Evolutionary conservation across 2,329 filamentous ascomycete genomes (phyloP), one percentile per base, ranked within the genome.

Genomic region (Rhynchosporium graminicola): DNA sequence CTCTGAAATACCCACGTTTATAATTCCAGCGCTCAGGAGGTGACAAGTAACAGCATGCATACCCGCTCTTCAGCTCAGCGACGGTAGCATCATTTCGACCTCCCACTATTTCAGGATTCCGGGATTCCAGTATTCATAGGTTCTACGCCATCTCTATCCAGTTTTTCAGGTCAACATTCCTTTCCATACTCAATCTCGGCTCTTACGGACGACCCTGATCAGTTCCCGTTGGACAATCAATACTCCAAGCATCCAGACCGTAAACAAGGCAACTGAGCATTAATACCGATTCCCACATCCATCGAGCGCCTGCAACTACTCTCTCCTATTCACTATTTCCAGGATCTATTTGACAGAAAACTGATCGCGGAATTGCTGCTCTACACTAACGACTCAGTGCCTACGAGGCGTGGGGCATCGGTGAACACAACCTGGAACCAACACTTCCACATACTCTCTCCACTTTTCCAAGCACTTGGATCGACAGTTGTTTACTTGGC

Each of bases 61-160:
- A 55, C 56, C 56, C 43, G 56, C 43, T 58, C 56, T 40, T 47
- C 56, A 58, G 56, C 51, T 54, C 20, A 28, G 28, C 6, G 15
- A 48, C n/a, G 33, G 40, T 20, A 40, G n/a, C 31, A 26, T 31
- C 48, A 47, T 40, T 38, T 45, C 3, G 48, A 31, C 5, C 12
- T 33, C 29, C 20, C 45, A 40, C 45, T 8, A 9, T n/a, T 40
- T 20, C 55, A 36, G 26, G 7, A 57, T 29, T 20, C 20, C 20
- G 20, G 26, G 6, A 47, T 20, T 57, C 31, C 10, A 58, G 20
- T 48, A 58, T 58, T 12, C 31, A 48, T 58, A 48, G 29, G 28
- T 50, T 50, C 45, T 33, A 36, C 56, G 56, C 56, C 43, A 58
- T 58, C 33, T 29, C 43, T 58, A 50, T 26, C 56, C 33, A 47